Conservation (phyloP, 2,329 filamentous ascomycete species). For the Mycosphaerella arachidis region DNA sequence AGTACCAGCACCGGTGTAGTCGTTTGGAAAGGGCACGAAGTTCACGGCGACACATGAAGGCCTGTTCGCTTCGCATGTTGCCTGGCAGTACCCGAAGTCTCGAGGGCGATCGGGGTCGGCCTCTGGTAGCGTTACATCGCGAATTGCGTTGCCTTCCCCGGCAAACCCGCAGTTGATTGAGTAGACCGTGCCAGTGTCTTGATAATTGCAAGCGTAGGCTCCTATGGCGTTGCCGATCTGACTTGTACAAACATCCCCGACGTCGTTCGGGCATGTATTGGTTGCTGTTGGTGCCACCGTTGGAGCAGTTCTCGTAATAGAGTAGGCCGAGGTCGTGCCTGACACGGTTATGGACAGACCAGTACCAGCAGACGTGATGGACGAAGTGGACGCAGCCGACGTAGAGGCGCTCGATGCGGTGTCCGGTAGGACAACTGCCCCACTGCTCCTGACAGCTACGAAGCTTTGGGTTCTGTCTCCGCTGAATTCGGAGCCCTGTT, state of each 20-base stretch:
- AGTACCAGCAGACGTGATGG: too few species aligned
- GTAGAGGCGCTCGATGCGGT: background rate
- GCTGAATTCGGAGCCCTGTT: background rate
- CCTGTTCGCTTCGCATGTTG: background rate
- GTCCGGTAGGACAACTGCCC: background rate
- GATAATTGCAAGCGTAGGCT: background rate
- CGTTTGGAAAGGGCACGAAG: background rate
- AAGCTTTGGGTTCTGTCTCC: background rate
- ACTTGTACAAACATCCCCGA: background rate
- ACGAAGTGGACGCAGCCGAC: background rate
- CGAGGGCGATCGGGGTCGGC: background rate
- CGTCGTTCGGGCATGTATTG: background rate
- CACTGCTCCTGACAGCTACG: background rate
- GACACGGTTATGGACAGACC: background rate
- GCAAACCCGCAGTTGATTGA: slow-evolving; percentile 1
- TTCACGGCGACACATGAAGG: slow-evolving; percentile 2
- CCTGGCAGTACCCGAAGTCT: slow-evolving; percentile 1
- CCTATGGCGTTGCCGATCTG: background rate
- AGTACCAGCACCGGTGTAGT: background rate
- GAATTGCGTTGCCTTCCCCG: background rate
- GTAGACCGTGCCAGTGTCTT: background rate
- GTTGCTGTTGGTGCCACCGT: background rate
- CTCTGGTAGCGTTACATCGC: background rate
- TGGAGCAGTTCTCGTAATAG: background rate
- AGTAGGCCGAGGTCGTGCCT: background rate